Evolutionary conservation across 768 basidiomycete species (phyloP).

Genomic region (Russula brevipes): DNA sequence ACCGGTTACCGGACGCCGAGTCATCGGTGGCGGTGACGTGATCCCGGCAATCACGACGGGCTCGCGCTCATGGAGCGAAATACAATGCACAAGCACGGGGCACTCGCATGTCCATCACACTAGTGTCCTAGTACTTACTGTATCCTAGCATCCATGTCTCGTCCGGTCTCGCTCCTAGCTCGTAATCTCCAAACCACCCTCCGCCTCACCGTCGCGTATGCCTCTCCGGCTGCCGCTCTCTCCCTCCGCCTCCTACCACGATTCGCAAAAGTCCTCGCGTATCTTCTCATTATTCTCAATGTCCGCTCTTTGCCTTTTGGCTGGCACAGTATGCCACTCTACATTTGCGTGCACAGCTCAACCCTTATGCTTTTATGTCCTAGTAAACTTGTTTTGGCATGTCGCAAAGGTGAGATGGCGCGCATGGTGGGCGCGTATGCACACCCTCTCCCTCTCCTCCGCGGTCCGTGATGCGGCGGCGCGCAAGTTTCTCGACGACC

Average conservation of each 20-base stretch:
- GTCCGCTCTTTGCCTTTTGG: constrained; percentile 20
- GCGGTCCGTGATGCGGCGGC: not conserved
- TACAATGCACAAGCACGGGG: too few relatives aligned
- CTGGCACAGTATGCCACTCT: constrained; percentile 22
- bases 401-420: constrained; percentile 6
- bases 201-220: not conserved
- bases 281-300: constrained; percentile 1
- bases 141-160: too few relatives aligned
- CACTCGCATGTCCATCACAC: too few relatives aligned
- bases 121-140: too few relatives aligned
- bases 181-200: not conserved
- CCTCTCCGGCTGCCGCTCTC: not conserved
- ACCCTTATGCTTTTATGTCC: not conserved
- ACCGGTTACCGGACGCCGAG: too few relatives aligned
- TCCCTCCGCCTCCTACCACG: constrained; percentile 11
- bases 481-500: constrained; percentile 12
- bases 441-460: constrained; percentile 9
- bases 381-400: constrained; percentile 20
- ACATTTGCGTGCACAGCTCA: not conserved
- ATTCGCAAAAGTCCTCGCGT: constrained; percentile 10
- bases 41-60: too few relatives aligned
- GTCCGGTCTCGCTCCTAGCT: too few relatives aligned
- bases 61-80: too few relatives aligned
- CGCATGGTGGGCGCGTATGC: constrained; percentile 5
- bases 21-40: too few relatives aligned